phyloP scores from a whole-genome alignment of 1,139 yeast species.

The Geotrichum cucujoidarum region DNA sequence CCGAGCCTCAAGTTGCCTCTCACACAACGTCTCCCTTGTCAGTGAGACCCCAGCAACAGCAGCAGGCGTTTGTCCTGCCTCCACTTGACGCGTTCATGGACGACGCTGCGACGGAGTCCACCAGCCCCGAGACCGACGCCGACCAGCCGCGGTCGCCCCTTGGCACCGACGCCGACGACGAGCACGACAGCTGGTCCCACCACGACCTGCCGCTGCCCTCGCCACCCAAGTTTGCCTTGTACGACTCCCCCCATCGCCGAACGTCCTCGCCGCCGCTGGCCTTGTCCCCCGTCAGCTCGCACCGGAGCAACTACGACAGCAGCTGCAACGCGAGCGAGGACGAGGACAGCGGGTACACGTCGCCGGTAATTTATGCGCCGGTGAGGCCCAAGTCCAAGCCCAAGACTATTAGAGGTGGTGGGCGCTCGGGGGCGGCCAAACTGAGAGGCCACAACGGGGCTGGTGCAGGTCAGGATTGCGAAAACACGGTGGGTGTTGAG shows the following conservation, averaged over 20 bases:
- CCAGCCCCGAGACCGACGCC: background rate
- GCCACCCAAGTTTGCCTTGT: background rate
- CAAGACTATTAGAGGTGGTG: conserved; percentile 15
- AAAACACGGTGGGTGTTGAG: background rate
- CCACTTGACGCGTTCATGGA: too few relatives aligned
- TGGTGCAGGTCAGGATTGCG: background rate
- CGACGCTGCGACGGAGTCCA: background rate
- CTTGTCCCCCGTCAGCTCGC: background rate
- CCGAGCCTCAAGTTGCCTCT: too few relatives aligned
- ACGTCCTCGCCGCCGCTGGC: too few relatives aligned
- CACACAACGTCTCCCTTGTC: too few relatives aligned
- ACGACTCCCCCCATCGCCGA: too few relatives aligned
- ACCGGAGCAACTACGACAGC: conserved; percentile 1
- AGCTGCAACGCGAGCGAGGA: conserved; percentile 3
- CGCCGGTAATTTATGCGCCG: conserved; percentile 3
- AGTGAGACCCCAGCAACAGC: too few relatives aligned
- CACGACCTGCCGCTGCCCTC: background rate
- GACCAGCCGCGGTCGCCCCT: background rate
- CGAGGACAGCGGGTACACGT: too few relatives aligned
- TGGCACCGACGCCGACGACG: background rate
- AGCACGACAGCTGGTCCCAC: too few relatives aligned
- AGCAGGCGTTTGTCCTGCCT: too few relatives aligned
- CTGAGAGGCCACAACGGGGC: conserved; percentile 7
- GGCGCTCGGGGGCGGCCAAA: conserved; percentile 4
- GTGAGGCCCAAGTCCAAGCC: conserved; percentile 14